Percentiles rank a stretch among this genome's conserved stretches.
phyloP scores from a whole-genome alignment of 768 basidiomycete species.

The Mycena latifolia region DNA sequence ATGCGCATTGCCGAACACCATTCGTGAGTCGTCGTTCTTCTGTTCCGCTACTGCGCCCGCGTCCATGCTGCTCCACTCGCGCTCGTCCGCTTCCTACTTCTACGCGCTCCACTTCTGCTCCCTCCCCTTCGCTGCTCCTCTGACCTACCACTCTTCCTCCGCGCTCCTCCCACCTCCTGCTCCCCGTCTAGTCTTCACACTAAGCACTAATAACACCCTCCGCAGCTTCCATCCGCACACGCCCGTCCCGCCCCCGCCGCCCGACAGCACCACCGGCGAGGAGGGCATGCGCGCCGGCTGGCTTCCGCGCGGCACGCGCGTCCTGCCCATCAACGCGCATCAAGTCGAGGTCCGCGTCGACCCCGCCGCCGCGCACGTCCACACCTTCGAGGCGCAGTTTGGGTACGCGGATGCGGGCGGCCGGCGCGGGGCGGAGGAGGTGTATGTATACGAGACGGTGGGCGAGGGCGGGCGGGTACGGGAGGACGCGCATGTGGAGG shows the following conservation, averaged over 20 bases:
- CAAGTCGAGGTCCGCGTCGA: conserved; percentile 19
- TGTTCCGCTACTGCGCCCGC: conserved; percentile 19
- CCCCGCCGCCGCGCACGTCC: neutral
- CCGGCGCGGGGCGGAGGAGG: neutral
- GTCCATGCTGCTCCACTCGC: no score
- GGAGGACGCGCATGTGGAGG: conserved; percentile 26
- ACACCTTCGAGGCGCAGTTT: neutral
- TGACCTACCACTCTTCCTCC: no score
- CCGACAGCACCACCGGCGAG: conserved; percentile 20
- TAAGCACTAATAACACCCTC: neutral
- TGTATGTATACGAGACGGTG: conserved; percentile 23
- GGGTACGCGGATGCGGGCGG: neutral
- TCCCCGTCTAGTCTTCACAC: no score
- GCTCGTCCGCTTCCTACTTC: no score
- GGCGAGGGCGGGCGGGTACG: conserved; percentile 5
- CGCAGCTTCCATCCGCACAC: conserved; percentile 22
- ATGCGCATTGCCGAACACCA: conserved; percentile 62
- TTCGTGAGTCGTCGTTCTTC: no score
- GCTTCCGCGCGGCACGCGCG: conserved; percentile 41
- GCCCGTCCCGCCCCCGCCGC: conserved; percentile 17
- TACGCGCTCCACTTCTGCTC: no score
- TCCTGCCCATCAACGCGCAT: neutral
- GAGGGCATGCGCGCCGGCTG: no score
- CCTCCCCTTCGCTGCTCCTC: neutral
- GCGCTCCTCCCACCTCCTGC: no score